Percentiles rank a stretch among this genome's conserved stretches.
These are phyloP conservation scores for Chaetomiaceae sp. DNA, from an alignment of 2,329 filamentous ascomycete species.

Conservation along the genomic window DNA sequence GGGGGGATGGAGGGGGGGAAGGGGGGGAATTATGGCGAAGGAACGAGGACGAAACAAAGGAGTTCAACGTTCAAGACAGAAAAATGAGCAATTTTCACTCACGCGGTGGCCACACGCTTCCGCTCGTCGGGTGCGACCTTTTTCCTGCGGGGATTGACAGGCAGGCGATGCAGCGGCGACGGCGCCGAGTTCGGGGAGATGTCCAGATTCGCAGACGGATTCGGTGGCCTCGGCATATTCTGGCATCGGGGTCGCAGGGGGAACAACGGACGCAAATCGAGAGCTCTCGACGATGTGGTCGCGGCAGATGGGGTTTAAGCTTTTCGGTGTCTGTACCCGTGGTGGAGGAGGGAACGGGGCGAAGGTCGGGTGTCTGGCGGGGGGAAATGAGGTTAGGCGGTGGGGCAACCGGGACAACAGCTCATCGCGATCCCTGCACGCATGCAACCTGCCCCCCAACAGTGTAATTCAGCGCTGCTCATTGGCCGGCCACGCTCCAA, in stretches of 20 bases:
- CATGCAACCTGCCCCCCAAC: background rate
- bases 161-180: slow-evolving; percentile 35
- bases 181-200: slow-evolving; percentile 10
- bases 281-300: background rate
- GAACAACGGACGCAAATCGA: background rate
- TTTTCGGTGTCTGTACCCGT: slow-evolving; percentile 25
- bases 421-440: slow-evolving; percentile 6
- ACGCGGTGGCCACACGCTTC: slow-evolving; percentile 49
- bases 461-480: background rate
- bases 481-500: background rate
- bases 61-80: no score
- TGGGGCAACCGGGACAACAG: slow-evolving; percentile 2
- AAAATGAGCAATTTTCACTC: slow-evolving; percentile 35
- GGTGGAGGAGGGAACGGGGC: slow-evolving; percentile 20
- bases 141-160: slow-evolving; percentile 47
- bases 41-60: no score
- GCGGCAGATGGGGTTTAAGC: slow-evolving; percentile 15
- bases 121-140: slow-evolving; percentile 45
- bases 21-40: background rate
- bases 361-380: slow-evolving; percentile 15
- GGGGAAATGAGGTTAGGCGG: slow-evolving; percentile 7
- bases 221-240: slow-evolving; percentile 20
- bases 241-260: slow-evolving; percentile 11
- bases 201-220: slow-evolving; percentile 14
- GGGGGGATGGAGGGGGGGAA: background rate